A percentile compares a stretch with the other conserved stretches of the same genome.
Conservation (phyloP, 139 green algal species). For the Closterium sp. region DNA sequence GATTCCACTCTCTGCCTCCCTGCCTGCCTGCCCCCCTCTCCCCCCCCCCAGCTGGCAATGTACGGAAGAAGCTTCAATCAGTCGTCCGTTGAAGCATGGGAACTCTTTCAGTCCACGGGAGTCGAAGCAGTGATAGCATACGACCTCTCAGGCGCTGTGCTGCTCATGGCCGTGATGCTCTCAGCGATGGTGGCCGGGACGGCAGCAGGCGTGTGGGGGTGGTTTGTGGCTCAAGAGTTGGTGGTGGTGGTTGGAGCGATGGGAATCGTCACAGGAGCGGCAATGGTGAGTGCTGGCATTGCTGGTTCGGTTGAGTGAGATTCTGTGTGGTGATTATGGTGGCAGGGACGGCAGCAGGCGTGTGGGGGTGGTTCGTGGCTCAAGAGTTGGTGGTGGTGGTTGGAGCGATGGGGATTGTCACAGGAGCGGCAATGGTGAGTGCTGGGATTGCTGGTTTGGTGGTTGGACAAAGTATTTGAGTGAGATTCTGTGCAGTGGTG, state of each 20-base stretch:
- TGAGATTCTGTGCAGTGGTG: no score
- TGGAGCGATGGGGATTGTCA: constrained; percentile 19
- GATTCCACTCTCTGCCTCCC: no score
- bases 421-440: constrained; percentile 19
- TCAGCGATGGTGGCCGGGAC: no score
- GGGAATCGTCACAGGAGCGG: constrained; percentile 13
- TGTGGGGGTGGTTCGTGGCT: constrained; percentile 23
- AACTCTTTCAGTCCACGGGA: constrained; percentile 37
- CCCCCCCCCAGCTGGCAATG: constrained; percentile 8
- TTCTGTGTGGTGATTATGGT: background rate
- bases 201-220: constrained; percentile 25
- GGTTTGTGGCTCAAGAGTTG: constrained; percentile 15
- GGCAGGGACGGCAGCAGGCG: constrained; percentile 30
- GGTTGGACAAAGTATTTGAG: no score
- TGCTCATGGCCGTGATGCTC: constrained; percentile 35
- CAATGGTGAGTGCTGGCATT: constrained; percentile 4
- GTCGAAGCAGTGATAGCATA: constrained; percentile 45
- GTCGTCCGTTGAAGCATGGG: constrained; percentile 26
- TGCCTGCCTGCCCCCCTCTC: no score
- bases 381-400: constrained; percentile 21
- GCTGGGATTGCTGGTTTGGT: no score
- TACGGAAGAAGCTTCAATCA: constrained; percentile 31
- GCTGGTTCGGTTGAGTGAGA: no score
- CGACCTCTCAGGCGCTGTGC: constrained; percentile 39
- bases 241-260: constrained; percentile 23